Evolutionary conservation across 805 yeast species (phyloP), one percentile per base, ranked within the genome.

Genomic region (Tanozyma kutaoensis): DNA sequence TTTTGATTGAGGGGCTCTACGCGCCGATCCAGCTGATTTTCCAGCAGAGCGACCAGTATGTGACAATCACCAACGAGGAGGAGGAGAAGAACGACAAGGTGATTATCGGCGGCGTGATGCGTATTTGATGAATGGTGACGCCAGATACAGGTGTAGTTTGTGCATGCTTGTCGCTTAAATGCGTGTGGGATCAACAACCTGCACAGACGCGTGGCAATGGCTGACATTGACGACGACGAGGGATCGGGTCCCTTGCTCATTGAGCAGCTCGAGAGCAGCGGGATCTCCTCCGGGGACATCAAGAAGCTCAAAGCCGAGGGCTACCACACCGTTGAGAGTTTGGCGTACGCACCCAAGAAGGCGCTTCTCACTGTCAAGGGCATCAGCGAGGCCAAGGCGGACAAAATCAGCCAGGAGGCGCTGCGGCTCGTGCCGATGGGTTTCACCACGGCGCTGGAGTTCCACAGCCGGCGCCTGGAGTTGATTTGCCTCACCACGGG

Each of bases 381-480:
- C 24, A 85, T 91, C 20, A 79, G 94, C 8, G 98, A 91, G 46
- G 88, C 88, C 28, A 91, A 91, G 48, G 96, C 96, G 1, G 96
- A 84, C 42, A 73, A 74, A 38, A 58, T 91, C 27, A 58, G 86
- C 27, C 65, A 64, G 23, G 95, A 82, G 42, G 95, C 97, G 0
- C 68, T 88, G 22, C 75, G 79, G 42, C 56, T 75, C 25, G 96
- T 88, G 3, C 95, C 95, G 6, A 70, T 91, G 76, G 98, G 98
- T 0, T 91, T 91, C 58, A 88, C 95, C 14, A 88, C 97, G 1
- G 98, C 97, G 3, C 76, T 93, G 1, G 96, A 85, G 48, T 84
- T 82, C 48, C 95, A 85, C 50, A 72, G 76, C 42, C 69, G 95
- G 42, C 66, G 97, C 42, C 73, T 88, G 4, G 95, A 85, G 47